phyloP scores from a whole-genome alignment of 2,329 filamentous ascomycete genomes.

The Ceratocystis cacaofunesta region DNA sequence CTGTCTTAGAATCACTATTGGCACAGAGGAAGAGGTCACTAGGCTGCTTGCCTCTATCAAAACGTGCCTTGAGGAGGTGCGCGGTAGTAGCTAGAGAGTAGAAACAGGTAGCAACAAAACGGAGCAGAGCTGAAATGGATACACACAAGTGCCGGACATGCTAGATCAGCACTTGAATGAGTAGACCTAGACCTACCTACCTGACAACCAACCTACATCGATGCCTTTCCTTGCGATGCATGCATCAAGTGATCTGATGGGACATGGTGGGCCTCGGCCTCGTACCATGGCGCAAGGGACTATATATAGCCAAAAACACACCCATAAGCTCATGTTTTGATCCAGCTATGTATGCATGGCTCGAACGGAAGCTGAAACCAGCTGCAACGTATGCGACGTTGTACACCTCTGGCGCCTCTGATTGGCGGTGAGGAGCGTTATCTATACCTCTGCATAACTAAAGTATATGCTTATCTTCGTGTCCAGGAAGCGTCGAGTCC shows the following conservation, averaged over 20 bases:
- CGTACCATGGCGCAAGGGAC: not conserved
- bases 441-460: not conserved
- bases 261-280: not conserved
- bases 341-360: not conserved
- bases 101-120: not conserved
- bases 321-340: not conserved
- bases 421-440: not conserved
- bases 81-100: conserved; percentile 13
- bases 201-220: no score
- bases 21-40: conserved; percentile 74
- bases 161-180: no score
- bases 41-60: conserved; percentile 58
- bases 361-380: not conserved
- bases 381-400: not conserved
- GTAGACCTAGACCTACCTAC: no score
- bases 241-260: not conserved
- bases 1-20: conserved; percentile 81
- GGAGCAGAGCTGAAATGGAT: not conserved
- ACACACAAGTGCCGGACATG: not conserved
- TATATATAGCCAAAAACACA: not conserved
- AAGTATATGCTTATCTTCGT: not conserved
- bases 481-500: not conserved
- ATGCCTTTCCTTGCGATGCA: no score
- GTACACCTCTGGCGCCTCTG: not conserved
- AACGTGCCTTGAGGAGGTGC: conserved; percentile 32